Percentiles rank a stretch among this genome's conserved stretches.
These are phyloP conservation scores for Fusarium sp. DNA, from an alignment of 2,329 filamentous ascomycete species.

Conservation along the genomic window DNA sequence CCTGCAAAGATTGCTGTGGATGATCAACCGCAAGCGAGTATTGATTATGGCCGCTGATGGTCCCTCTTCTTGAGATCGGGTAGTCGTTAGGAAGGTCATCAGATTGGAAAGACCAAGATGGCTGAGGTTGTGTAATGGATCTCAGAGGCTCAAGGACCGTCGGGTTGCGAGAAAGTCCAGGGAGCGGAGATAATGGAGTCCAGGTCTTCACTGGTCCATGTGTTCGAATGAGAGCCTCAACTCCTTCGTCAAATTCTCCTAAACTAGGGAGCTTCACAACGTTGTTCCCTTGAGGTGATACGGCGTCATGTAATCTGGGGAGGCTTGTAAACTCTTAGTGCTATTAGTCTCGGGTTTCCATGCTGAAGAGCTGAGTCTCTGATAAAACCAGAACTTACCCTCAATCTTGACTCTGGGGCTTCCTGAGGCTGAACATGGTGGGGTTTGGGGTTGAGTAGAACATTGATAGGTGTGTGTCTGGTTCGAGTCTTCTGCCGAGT, in stretches of 20 bases:
- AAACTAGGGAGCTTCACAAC: constrained; percentile 48
- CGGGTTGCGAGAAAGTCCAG: constrained; percentile 35
- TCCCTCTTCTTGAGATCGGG: constrained; percentile 22
- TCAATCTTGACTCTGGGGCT: constrained; percentile 49
- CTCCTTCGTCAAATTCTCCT: constrained; percentile 51
- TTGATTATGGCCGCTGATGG: constrained; percentile 27
- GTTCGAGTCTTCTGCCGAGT: neutral
- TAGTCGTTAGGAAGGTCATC: constrained; percentile 18
- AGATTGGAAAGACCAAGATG: constrained; percentile 27
- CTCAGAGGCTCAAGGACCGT: constrained; percentile 37
- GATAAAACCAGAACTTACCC: constrained; percentile 33
- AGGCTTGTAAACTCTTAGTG: constrained; percentile 41
- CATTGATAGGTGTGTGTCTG: constrained; percentile 10
- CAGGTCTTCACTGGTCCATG: constrained; percentile 44
- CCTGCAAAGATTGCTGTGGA: constrained; percentile 29
- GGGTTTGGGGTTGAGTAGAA: constrained; percentile 35
- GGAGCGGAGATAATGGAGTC: constrained; percentile 45
- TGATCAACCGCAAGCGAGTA: constrained; percentile 32
- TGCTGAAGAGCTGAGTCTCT: constrained; percentile 2
- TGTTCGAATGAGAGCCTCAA: constrained; percentile 48
- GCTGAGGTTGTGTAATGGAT: constrained; percentile 10
- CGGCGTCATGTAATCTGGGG: constrained; percentile 32
- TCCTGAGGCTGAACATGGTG: constrained; percentile 46
- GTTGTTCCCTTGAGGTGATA: constrained; percentile 26
- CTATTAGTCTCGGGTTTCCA: constrained; percentile 33